Evolutionary conservation across 805 yeast species (phyloP).

Genomic region (Candida lessepsii): DNA sequence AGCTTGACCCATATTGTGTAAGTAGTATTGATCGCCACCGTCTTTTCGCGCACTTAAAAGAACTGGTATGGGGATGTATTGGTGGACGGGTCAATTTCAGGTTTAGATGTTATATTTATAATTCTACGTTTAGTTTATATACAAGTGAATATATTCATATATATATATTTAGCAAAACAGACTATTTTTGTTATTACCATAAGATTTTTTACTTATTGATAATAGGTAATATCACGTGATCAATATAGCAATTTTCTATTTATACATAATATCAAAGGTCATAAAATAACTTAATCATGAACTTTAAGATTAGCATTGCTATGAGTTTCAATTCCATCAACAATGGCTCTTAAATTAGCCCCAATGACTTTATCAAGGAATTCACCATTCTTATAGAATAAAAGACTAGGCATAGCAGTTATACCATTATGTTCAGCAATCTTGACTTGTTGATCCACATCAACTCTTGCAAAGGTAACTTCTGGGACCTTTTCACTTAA

Average conservation of each 20-base stretch:
- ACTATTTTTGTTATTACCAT: too few species aligned
- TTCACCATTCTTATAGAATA: slow-evolving; percentile 60
- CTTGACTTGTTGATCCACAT: slow-evolving; percentile 63
- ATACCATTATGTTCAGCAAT: slow-evolving; percentile 61
- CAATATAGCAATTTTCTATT: too few species aligned
- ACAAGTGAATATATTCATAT: too few species aligned
- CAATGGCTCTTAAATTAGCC: slow-evolving; percentile 49
- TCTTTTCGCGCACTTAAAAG: slow-evolving; percentile 3
- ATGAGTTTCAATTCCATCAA: slow-evolving; percentile 27
- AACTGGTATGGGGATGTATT: neutral
- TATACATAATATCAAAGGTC: too few species aligned
- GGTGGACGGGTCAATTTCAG: too few species aligned
- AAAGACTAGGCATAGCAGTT: slow-evolving; percentile 75
- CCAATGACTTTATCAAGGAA: slow-evolving; percentile 61
- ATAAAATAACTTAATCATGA: slow-evolving; percentile 3
- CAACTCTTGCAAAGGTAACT: slow-evolving; percentile 66
- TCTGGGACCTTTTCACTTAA: slow-evolving; percentile 38
- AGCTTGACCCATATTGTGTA: slow-evolving; percentile 46
- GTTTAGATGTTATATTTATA: too few species aligned
- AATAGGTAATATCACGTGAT: too few species aligned
- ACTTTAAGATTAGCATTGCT: slow-evolving; percentile 25
- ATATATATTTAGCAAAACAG: too few species aligned
- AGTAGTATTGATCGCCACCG: slow-evolving; percentile 7
- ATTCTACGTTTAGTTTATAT: too few species aligned
- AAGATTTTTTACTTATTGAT: too few species aligned